These are phyloP conservation scores for Macadamia tetraphylla DNA, from an alignment of 164 flowering plant species.

Conservation along the genomic window DNA sequence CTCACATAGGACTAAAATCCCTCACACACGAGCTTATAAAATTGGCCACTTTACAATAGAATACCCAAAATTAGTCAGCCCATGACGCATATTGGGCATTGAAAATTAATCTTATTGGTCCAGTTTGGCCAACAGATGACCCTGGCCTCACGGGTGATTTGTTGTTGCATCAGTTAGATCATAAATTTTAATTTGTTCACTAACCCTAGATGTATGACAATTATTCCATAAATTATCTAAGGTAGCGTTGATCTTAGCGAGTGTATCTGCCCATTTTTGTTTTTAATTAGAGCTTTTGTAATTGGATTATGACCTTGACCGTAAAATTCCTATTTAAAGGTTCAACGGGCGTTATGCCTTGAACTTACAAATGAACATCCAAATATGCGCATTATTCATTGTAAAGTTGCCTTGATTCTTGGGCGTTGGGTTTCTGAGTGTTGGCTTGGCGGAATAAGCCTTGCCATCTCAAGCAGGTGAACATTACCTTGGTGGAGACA, in stretches of 20 bases:
- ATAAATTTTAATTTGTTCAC: no score
- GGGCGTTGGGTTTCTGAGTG: conserved; percentile 99
- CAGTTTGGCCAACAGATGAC: no score
- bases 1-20: no score
- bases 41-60: no score
- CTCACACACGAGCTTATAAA: no score
- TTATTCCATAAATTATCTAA: neutral
- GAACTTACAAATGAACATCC: conserved; percentile 89
- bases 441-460: neutral
- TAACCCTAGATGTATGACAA: no score
- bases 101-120: no score
- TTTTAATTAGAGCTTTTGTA: neutral
- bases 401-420: conserved; percentile 82
- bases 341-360: conserved; percentile 76
- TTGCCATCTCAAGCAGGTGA: conserved; percentile 10
- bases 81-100: no score
- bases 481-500: neutral
- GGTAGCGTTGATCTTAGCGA: neutral
- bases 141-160: no score
- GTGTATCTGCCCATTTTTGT: neutral
- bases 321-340: conserved; percentile 38
- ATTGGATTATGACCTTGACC: neutral
- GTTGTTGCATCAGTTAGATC: no score
- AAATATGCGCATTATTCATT: conserved; percentile 76
- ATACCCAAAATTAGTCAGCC: no score